Base-by-base conservation (phyloP, 2,329 filamentous ascomycete genomes). In the Pseudogymnoascus sp. region DNA sequence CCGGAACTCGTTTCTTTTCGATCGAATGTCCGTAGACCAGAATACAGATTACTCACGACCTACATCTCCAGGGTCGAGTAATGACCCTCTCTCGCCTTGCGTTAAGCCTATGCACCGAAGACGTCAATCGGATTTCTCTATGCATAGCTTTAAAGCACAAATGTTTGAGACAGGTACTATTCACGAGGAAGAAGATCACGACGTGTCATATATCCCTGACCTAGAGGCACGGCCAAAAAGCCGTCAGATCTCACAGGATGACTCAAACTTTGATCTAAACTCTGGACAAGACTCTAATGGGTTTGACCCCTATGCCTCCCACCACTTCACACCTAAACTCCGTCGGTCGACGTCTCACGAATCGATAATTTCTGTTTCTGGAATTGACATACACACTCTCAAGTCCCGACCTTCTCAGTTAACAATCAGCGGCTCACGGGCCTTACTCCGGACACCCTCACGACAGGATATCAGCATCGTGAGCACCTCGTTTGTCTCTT, bases 381-480 rank as follows among this genome's bases (percentile, higher is more conserved):
- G 91, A 1, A 87, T 96, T 74, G 93, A 97, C 72, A 96, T 96
- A 60, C 92, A 96, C 73, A 92, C 89, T 0, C 80, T 96, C 4
- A 87, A 88, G 70, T 82, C 83, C 1, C 84, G 89, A 3, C 90
- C 91, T 0, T 90, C 89, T 35, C 90, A 96, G 70, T 82, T 95
- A 64, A 84, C 87, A 17, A 78, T 73, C 33, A 78, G 66, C 70
- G 81, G 61, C 78, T 79, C 33, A 76, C 83, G 23, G 84, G 82
- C 64, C 79, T 79, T 64, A 78, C 79, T 73, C 62, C 73, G 77
- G 47, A 75, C 78, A 33, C 79, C 80, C 63, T 77, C 77, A 15
- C 78, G 79, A 62, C 77, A 82, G 67, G 74, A 79, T 10, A 72
- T 78, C 42, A 69, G 80, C 61, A 74, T 75, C 68, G 71, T 78